Evolutionary conservation across 805 yeast genomes (phyloP), one percentile per base, ranked within the genome.

Genomic region (Wickerhamomyces tratensis): DNA sequence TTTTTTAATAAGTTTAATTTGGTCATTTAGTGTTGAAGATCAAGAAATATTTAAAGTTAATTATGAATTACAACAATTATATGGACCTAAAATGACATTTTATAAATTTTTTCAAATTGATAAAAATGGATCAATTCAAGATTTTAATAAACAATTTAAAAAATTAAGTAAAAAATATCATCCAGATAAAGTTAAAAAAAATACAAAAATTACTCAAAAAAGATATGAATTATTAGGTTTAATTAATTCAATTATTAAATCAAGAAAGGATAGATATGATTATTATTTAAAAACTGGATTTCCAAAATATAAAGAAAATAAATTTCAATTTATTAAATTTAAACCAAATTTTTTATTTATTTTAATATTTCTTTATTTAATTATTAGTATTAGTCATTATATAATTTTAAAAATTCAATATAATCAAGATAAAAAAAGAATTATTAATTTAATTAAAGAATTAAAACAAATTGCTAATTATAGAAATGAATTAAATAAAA

Each of bases 231-330:
- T 91, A 29, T 71, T 93, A 34, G 84, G 93, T 33, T 61, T 79
- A 27, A 84, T 86, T 25, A 82, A 88, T 33, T 77, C 83, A 54
- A 79, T 89, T 43, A 67, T 89, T 39, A 72, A 91, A 49, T 63
- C 74, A 25, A 69, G 70, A 44, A 76, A 80, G 47, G 77, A 81
- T 39, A 71, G 87, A 7, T 93, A 93, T 60, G 98, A 93, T 61
- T 88, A 77, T 60, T 93, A 86, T 62, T 67, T 85, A 42, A 68
- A 75, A 37, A 74, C 77, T 50, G 97, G 98, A 7, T 91, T 93
- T 63, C 98, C 98, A 7, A 69, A 72, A 47, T 86, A 84, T 74
- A 78, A 79, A 44, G 86, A 79, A 13, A 71, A 78, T 20, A 86
- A 77, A 41, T 76, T 83, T 67, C 68, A 69, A 48, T 76, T 82